A percentile compares a stretch with the other conserved stretches of the same genome.
Evolutionary conservation across 768 basidiomycete species (phyloP).

Genomic region (Leccinum truebloodii): DNA sequence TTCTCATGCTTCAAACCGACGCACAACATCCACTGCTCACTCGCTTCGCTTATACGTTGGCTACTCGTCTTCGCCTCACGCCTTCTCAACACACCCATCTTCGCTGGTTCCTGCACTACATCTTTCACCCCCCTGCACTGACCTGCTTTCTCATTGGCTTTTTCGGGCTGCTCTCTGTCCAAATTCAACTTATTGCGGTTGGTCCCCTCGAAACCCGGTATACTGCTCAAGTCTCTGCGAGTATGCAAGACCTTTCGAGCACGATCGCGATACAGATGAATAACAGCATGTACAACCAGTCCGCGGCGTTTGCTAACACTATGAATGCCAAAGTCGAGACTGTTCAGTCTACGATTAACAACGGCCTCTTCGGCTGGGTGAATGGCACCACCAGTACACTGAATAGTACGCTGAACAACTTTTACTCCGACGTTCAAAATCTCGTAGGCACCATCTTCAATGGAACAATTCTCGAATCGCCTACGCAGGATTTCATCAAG

Average conservation of each 20-base stretch:
- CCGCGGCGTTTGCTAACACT: constrained; percentile 69
- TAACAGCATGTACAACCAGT: constrained; percentile 80
- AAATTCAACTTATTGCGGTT: constrained; percentile 84
- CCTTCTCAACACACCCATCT: constrained; percentile 66
- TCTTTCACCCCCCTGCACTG: constrained; percentile 89
- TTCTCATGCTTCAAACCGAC: constrained; percentile 71
- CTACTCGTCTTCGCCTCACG: constrained; percentile 51
- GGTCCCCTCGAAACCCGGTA: constrained; percentile 72
- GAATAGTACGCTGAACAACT: constrained; percentile 81
- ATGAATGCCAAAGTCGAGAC: constrained; percentile 71
- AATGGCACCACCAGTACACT: constrained; percentile 86
- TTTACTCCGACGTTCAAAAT: constrained; percentile 84
- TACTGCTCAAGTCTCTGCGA: constrained; percentile 56
- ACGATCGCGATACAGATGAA: constrained; percentile 79
- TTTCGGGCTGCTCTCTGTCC: constrained; percentile 82
- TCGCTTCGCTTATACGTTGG: constrained; percentile 57
- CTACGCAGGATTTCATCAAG: constrained; percentile 82
- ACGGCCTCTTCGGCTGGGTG: constrained; percentile 93
- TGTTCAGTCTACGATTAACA: constrained; percentile 77
- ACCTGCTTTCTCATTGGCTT: constrained; percentile 93
- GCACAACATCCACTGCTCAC: constrained; percentile 74
- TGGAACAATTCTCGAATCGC: constrained; percentile 76
- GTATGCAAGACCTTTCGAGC: constrained; percentile 65
- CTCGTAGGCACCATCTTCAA: constrained; percentile 80
- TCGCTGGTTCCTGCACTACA: constrained; percentile 88